Evolutionary conservation across 495 filamentous ascomycete species (phyloP).

Genomic region (Podospora pseudoanserina): DNA sequence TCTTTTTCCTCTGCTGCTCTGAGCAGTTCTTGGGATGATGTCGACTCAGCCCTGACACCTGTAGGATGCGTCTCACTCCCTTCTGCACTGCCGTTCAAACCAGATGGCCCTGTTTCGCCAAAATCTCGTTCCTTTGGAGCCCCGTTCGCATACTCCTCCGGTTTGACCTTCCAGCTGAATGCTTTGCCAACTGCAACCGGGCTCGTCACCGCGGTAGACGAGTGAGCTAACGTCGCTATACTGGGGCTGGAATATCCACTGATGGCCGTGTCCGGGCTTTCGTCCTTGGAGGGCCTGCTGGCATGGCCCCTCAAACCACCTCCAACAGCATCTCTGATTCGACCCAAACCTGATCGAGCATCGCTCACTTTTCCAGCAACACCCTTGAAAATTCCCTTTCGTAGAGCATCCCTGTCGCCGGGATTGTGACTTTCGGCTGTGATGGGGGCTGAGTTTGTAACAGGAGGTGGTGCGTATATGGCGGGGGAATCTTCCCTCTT

Average conservation of each 20-base stretch:
- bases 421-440: constrained; percentile 37
- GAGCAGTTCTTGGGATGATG: not conserved
- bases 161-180: constrained; percentile 56
- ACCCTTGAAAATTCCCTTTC: constrained; percentile 69
- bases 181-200: constrained; percentile 38
- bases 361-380: constrained; percentile 78
- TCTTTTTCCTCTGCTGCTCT: constrained; percentile 12
- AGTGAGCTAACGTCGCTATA: constrained; percentile 36
- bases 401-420: constrained; percentile 63
- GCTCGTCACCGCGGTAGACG: constrained; percentile 36
- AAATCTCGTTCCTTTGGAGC: constrained; percentile 33
- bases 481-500: constrained; percentile 43
- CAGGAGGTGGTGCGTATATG: constrained; percentile 30
- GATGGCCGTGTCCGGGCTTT: constrained; percentile 31
- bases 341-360: constrained; percentile 75
- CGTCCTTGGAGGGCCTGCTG: constrained; percentile 47
- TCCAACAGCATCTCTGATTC: constrained; percentile 81
- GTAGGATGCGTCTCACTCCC: constrained; percentile 7
- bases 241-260: constrained; percentile 30
- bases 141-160: constrained; percentile 50
- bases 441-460: constrained; percentile 39
- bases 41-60: not conserved
- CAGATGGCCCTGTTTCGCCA: constrained; percentile 19
- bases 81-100: not conserved
- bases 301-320: constrained; percentile 46